A percentile compares a stretch with the other conserved stretches of the same genome.
Evolutionary conservation across 345 rosid species (phyloP).

Genomic region (Ceriops zippeliana): DNA sequence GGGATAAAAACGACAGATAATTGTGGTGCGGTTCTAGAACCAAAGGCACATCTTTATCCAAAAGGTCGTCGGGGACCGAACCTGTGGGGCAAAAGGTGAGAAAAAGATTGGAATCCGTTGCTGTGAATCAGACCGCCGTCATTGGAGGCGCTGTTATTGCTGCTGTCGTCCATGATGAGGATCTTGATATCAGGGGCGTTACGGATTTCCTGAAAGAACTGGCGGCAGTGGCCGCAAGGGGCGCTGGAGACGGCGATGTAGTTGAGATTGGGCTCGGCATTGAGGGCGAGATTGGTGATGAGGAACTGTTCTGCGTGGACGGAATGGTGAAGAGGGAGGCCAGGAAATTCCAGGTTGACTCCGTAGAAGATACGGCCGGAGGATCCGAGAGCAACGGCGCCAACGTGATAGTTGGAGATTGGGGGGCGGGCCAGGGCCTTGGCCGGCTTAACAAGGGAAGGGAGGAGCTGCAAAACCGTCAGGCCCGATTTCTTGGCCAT

Average conservation of each 20-base stretch:
- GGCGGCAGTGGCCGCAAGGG: slow-evolving; percentile 99
- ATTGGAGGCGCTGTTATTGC: slow-evolving; percentile 2
- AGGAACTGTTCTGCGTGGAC: slow-evolving; percentile 98
- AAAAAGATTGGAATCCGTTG: slow-evolving; percentile 33
- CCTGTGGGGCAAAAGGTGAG: slow-evolving; percentile 58
- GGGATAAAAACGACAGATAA: slow-evolving; percentile 26
- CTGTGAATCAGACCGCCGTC: neutral
- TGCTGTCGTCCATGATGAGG: slow-evolving; percentile 36
- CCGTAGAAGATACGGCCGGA: slow-evolving; percentile 91
- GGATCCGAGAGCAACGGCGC: slow-evolving; percentile 76
- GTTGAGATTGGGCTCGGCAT: slow-evolving; percentile 49
- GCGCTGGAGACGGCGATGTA: slow-evolving; percentile 83
- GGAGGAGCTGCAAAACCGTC: slow-evolving; percentile 56
- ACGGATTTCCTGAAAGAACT: slow-evolving; percentile 85
- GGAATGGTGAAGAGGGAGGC: slow-evolving; percentile 84
- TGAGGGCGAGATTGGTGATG: slow-evolving; percentile 72
- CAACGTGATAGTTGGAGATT: slow-evolving; percentile 78
- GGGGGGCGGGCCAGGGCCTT: slow-evolving; percentile 68
- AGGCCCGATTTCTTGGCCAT: slow-evolving; percentile 54
- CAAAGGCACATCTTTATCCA: slow-evolving; percentile 57
- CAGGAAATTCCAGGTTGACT: slow-evolving; percentile 80
- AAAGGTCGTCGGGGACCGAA: slow-evolving; percentile 87
- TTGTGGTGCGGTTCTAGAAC: slow-evolving; percentile 62
- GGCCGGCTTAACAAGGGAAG: slow-evolving; percentile 61
- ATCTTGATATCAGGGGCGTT: slow-evolving; percentile 52